A percentile compares a stretch with the other conserved stretches of the same genome.
Conservation (phyloP, 257 asterid genomes). For the Plantago major region DNA sequence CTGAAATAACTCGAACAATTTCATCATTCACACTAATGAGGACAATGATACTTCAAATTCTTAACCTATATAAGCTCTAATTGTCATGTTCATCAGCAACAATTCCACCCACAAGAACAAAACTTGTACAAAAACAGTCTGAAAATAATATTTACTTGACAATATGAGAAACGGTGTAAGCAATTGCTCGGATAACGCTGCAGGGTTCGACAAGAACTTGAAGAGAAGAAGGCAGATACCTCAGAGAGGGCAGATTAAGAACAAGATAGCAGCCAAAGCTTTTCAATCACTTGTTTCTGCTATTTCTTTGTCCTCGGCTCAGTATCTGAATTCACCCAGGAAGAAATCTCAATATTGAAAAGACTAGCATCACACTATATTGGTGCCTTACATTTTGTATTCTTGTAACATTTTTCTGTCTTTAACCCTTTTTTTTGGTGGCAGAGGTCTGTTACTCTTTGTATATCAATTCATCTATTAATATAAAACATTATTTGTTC, state of each 20-base stretch:
- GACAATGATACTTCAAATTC: no score
- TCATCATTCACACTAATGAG: no score
- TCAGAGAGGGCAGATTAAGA: conserved; percentile 57
- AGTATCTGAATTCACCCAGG: conserved; percentile 19
- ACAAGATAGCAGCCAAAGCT: conserved; percentile 53
- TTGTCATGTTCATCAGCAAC: no score
- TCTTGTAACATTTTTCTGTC: neutral
- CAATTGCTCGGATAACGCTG: conserved; percentile 9
- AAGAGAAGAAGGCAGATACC: conserved; percentile 16
- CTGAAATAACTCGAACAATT: no score
- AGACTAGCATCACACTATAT: no score
- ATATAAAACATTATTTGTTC: no score
- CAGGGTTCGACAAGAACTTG: conserved; percentile 18
- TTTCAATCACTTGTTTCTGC: conserved; percentile 38
- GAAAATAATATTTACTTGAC: no score
- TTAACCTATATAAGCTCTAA: no score
- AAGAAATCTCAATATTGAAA: neutral
- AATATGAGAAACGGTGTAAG: conserved; percentile 21
- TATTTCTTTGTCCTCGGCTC: conserved; percentile 29
- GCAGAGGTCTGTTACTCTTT: no score
- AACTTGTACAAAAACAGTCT: no score
- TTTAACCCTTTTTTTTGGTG: neutral
- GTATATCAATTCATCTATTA: no score
- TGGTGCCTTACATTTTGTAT: neutral
- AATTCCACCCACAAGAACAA: no score